Base-by-base conservation (phyloP, 805 yeast species). In the Peterozyma xylosa region DNA sequence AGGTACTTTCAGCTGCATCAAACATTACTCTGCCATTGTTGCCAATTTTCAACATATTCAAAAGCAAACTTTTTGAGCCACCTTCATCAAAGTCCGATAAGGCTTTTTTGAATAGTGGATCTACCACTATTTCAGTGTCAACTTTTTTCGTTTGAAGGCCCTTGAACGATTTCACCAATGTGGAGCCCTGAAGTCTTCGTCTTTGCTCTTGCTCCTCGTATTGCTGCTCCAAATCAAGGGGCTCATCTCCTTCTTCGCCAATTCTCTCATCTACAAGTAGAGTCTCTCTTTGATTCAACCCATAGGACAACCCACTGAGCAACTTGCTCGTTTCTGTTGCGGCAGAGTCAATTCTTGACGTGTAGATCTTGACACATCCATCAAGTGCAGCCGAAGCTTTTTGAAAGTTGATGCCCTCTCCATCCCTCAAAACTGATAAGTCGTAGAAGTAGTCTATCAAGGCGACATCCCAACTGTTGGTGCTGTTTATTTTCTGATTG, bases 291-390 rank as follows among this genome's bases (percentile, higher is more conserved):
- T 32, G 13, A 32, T 5, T 32, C 15, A 11, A 13, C 11, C 54
- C 55, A 2, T 60, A 50, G 4, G 74, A 64, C 36, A 74, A 59
- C 9, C 78, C 78, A 45, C 77, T 72, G 30, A 75, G 54, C 45
- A 91, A 67, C 53, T 80, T 79, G 2, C 96, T 95, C 0, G 97
- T 89, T 54, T 90, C 97, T 9, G 84, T 81, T 5, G 90, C 95
- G 0, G 88, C 95, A 0, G 96, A 84, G 55, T 90, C 97, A 17
- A 91, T 89, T 53, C 98, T 75, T 13, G 95, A 85, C 11, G 90
- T 78, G 58, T 91, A 91, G 42, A 91, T 87, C 64, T 89, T 89
- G 32, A 90, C 91, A 68, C 97, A 90, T 0, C 97, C 97, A 55
- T 90, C 97, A 17, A 91, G 67, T 1, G 97, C 87, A 2, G 95